Conservation (phyloP, 768 basidiomycete genomes). For the Fomitopsis pulvina region DNA sequence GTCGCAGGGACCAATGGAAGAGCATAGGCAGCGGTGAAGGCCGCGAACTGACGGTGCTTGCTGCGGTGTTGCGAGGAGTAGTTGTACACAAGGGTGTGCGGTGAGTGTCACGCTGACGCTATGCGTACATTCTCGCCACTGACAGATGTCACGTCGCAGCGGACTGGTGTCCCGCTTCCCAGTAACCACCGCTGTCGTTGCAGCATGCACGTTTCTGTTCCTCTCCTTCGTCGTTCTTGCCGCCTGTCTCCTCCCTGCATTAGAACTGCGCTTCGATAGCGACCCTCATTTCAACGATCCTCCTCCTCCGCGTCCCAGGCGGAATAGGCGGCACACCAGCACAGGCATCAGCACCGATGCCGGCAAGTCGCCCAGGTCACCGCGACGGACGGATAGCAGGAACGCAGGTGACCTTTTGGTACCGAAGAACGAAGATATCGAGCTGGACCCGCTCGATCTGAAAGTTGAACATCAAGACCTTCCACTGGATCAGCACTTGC, state of each 20-base stretch:
- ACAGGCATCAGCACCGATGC: constrained; percentile 6
- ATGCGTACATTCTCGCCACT: neutral
- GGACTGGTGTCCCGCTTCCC: constrained; percentile 70
- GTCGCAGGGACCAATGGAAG: constrained; percentile 70
- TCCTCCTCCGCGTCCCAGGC: constrained; percentile 10
- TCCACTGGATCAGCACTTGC: neutral
- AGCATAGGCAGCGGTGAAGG: constrained; percentile 61
- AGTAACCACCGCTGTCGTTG: constrained; percentile 42
- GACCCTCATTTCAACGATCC: constrained; percentile 3
- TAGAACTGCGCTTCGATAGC: constrained; percentile 23
- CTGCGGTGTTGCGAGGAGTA: constrained; percentile 54
- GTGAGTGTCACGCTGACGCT: constrained; percentile 31
- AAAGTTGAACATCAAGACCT: neutral
- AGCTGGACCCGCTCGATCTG: constrained; percentile 2
- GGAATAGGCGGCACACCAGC: constrained; percentile 9
- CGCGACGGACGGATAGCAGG: neutral
- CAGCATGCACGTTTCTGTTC: constrained; percentile 28
- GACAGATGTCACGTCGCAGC: constrained; percentile 27
- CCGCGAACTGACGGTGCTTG: constrained; percentile 63
- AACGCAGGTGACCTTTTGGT: neutral
- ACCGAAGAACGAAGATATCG: neutral
- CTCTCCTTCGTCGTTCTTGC: constrained; percentile 26
- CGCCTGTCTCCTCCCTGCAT: constrained; percentile 25
- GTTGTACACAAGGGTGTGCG: constrained; percentile 65
- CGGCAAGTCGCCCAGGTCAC: neutral